Conservation (phyloP, 768 basidiomycete species). For the Rhodotorula diobovata region DNA sequence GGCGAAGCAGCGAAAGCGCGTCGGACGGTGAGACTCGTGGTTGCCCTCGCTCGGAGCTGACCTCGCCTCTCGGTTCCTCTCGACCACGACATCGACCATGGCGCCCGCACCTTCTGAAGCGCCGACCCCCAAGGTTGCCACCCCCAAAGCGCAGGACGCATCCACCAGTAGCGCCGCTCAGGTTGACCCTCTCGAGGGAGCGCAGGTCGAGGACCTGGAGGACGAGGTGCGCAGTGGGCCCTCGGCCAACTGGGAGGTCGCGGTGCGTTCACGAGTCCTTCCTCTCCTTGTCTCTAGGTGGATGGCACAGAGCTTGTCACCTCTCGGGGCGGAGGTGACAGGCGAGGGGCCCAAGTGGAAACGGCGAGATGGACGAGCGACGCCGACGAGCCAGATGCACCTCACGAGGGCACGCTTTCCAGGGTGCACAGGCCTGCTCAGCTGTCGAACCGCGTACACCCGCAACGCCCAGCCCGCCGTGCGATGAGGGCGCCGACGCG, state of each 20-base stretch:
- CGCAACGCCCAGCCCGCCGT: too few species aligned
- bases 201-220: background rate
- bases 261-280: background rate
- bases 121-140: background rate
- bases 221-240: conserved; percentile 19
- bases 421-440: too few species aligned
- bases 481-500: background rate
- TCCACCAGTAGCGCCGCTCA: background rate
- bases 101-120: background rate
- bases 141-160: background rate
- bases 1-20: too few species aligned
- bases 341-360: background rate
- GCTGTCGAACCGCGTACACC: background rate
- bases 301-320: background rate
- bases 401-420: too few species aligned
- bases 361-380: background rate
- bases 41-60: too few species aligned
- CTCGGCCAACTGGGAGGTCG: conserved; percentile 30
- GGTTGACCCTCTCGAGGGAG: background rate
- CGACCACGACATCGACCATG: background rate
- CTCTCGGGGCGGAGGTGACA: background rate
- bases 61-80: background rate
- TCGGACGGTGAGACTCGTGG: background rate
- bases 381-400: too few species aligned
- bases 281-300: background rate